A percentile compares a stretch with the other conserved stretches of the same genome.
These are phyloP conservation scores for Solanum gandarillasii DNA, from an alignment of 257 asterid genomes.

Conservation along the genomic window DNA sequence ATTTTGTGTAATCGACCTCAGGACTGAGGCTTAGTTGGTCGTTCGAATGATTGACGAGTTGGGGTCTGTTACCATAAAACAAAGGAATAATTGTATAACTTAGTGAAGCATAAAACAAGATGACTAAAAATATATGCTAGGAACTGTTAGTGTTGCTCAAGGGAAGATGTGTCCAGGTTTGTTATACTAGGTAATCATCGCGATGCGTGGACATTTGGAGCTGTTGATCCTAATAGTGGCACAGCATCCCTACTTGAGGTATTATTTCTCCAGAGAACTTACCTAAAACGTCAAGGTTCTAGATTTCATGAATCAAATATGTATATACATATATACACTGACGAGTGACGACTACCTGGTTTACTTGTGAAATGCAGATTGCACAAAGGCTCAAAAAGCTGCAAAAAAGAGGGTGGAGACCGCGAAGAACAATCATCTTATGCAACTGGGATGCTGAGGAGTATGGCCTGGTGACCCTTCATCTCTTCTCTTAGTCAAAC, in stretches of 20 bases:
- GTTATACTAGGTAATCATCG: slow-evolving; percentile 88
- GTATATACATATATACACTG: background rate
- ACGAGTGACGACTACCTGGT: background rate
- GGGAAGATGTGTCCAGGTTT: slow-evolving; percentile 26
- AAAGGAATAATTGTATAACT: background rate
- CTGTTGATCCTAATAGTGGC: slow-evolving; percentile 87
- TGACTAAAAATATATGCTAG: background rate
- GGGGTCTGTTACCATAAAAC: background rate
- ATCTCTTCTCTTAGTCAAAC: background rate
- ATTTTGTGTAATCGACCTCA: background rate
- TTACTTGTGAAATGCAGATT: slow-evolving; percentile 29
- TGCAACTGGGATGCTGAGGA: slow-evolving; percentile 96
- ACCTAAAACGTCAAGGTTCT: background rate
- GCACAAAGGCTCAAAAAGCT: slow-evolving; percentile 51
- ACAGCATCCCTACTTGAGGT: slow-evolving; percentile 88
- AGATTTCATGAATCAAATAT: background rate
- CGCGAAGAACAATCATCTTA: slow-evolving; percentile 69
- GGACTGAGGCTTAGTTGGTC: background rate
- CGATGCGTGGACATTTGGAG: slow-evolving; percentile 97
- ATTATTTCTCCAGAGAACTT: background rate
- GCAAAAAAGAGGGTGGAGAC: slow-evolving; percentile 35
- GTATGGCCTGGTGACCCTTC: slow-evolving; percentile 65
- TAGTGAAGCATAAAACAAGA: background rate
- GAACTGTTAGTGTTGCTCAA: background rate
- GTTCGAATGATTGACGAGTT: background rate